Evolutionary conservation across 2,329 filamentous ascomycete genomes (phyloP), one percentile per base, ranked within the genome.

Genomic region (Arthroderma uncinatum): DNA sequence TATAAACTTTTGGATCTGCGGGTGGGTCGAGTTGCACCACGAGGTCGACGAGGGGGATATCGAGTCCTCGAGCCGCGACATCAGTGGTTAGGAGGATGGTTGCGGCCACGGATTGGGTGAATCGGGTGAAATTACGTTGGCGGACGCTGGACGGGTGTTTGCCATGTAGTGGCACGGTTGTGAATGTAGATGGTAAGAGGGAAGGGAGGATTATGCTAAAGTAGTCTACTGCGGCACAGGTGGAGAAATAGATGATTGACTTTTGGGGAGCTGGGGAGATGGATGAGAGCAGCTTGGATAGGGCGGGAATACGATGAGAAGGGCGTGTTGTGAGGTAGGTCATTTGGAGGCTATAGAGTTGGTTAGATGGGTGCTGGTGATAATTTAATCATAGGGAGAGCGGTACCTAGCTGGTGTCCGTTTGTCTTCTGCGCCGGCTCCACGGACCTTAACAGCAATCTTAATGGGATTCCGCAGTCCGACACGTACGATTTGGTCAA

Each of bases 201-300:
- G 79, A 72, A 0, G 88, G 87, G 1, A 98, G 77, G 4, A 95
- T 76, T 63, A 89, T 81, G 59, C 91, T 84, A 69, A 95, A 94
- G 73, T 97, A 97, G 70, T 97, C 92, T 59, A 98, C 93, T 0
- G 88, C 87, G 33, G 90, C 91, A 69, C 93, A 96, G 1, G 92
- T 96, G 0, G 91, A 94, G 21, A 97, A 79, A 68, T 96, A 98
- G 55, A 96, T 78, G 56, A 98, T 96, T 33, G 84, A 86, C 66
- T 91, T 90, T 62, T 91, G 84, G 0, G 92, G 92, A 3, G 78
- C 79, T 0, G 87, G 81, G n/a, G 86, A 78, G 21, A 95, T 71
- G 12, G 80, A 78, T 19, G 81, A 76, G 2, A 97, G 77, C 0
- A 97, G 77, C 30, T 84, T 81, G 53, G 82, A 79, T 1, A 95